Conservation (phyloP, 345 rosid genomes). For the Excoecaria agallocha region DNA sequence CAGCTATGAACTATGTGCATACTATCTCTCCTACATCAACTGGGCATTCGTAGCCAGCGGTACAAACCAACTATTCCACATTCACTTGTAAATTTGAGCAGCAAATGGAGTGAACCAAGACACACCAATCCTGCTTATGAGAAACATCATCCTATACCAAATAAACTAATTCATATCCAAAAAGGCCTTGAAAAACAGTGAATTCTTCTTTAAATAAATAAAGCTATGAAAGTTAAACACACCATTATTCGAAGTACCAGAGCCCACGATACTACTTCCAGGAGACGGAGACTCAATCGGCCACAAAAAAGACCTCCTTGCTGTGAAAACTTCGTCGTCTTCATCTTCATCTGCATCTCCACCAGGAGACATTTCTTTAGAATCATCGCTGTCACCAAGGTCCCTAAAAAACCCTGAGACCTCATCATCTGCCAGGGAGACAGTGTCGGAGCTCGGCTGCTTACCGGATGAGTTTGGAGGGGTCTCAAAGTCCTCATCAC, state of each 20-base stretch:
- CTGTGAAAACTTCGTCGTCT: conserved; percentile 25
- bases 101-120: not conserved
- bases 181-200: not conserved
- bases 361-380: conserved; percentile 25
- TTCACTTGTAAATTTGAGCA: not conserved
- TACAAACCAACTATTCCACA: not conserved
- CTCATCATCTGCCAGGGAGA: conserved; percentile 35
- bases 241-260: conserved; percentile 79
- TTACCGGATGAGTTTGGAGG: conserved; percentile 45
- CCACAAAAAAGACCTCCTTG: conserved; percentile 52
- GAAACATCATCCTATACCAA: not conserved
- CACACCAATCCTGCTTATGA: not conserved
- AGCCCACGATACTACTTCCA: conserved; percentile 61
- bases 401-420: conserved; percentile 51
- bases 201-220: not conserved
- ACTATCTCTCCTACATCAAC: not conserved
- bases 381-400: conserved; percentile 58
- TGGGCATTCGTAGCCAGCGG: not conserved
- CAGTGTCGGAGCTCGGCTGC: conserved; percentile 22
- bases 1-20: not conserved
- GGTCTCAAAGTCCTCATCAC: conserved; percentile 86
- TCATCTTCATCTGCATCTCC: conserved; percentile 36
- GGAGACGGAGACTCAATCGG: conserved; percentile 76
- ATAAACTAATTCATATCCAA: not conserved
- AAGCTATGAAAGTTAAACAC: conserved; percentile 1